Conservation (phyloP, 2,329 filamentous ascomycete genomes). For the Botrytis tulipae region DNA sequence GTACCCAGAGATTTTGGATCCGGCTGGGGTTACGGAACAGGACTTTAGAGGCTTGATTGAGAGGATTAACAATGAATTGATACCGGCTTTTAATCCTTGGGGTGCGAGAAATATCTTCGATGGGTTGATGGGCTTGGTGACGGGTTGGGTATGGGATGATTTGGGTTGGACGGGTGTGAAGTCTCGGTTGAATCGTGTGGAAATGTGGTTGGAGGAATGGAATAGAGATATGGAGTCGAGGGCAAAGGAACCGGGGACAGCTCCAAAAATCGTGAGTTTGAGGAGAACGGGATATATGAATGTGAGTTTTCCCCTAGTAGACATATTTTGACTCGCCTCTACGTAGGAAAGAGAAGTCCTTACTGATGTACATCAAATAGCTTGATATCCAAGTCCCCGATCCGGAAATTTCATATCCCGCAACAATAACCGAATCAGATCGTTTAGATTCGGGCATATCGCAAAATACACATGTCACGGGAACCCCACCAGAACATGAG, state of each 20-base stretch:
- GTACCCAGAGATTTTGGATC: conserved; percentile 93
- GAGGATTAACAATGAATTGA: conserved; percentile 74
- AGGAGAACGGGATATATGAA: conserved; percentile 86
- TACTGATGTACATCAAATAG: conserved; percentile 44
- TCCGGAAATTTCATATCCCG: conserved; percentile 59
- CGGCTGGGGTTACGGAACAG: conserved; percentile 74
- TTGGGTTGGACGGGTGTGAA: conserved; percentile 76
- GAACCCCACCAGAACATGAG: neutral
- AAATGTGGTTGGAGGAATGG: conserved; percentile 84
- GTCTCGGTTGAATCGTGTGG: conserved; percentile 64
- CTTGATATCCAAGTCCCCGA: conserved; percentile 80
- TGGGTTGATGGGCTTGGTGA: conserved; percentile 72
- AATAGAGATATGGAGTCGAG: conserved; percentile 68
- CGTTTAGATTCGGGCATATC: conserved; percentile 9
- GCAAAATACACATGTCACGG: neutral
- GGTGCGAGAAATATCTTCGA: conserved; percentile 76
- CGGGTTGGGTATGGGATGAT: conserved; percentile 95
- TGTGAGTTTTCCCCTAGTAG: conserved; percentile 47
- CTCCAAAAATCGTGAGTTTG: conserved; percentile 74
- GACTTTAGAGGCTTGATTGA: conserved; percentile 83
- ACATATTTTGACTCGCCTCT: neutral
- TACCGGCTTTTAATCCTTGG: conserved; percentile 78
- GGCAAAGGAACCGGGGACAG: conserved; percentile 48
- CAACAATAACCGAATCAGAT: conserved; percentile 14
- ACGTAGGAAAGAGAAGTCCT: neutral